Evolutionary conservation across 2,329 filamentous ascomycete genomes (phyloP).

Genomic region (Colletotrichum cuscutae): DNA sequence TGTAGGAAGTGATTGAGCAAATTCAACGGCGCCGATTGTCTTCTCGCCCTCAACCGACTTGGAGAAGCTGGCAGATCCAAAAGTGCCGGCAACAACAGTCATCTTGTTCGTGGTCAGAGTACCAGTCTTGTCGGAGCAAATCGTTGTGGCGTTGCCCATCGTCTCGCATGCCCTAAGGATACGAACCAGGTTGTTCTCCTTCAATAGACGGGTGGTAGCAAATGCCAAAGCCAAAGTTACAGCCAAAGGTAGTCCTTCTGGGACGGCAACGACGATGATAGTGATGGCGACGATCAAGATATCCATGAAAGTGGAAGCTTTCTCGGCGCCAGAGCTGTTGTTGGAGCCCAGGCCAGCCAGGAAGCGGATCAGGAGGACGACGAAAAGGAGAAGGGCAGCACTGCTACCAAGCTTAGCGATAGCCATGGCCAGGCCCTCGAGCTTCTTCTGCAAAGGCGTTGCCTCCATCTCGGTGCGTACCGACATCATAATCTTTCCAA

Average conservation of each 20-base stretch:
- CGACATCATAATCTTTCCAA: slow-evolving; percentile 66
- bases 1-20: slow-evolving; percentile 37
- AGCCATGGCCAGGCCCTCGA: slow-evolving; percentile 54
- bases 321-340: slow-evolving; percentile 59
- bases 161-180: slow-evolving; percentile 76
- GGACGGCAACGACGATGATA: slow-evolving; percentile 74
- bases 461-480: slow-evolving; percentile 61
- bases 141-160: slow-evolving; percentile 78
- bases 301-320: slow-evolving; percentile 67
- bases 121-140: slow-evolving; percentile 82
- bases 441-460: slow-evolving; percentile 66
- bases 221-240: slow-evolving; percentile 76
- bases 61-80: slow-evolving; percentile 59
- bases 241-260: slow-evolving; percentile 73
- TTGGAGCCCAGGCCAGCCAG: slow-evolving; percentile 69
- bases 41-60: slow-evolving; percentile 41
- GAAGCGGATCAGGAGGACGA: slow-evolving; percentile 83
- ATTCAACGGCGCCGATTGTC: slow-evolving; percentile 36
- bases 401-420: slow-evolving; percentile 65
- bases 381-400: slow-evolving; percentile 77
- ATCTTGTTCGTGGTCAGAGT: slow-evolving; percentile 76
- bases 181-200: slow-evolving; percentile 76
- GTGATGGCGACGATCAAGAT: slow-evolving; percentile 75
- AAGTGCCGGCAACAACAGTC: slow-evolving; percentile 77
- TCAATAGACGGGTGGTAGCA: slow-evolving; percentile 75